Conservation (phyloP, 306 rosid species). For the Vigna angularis region DNA sequence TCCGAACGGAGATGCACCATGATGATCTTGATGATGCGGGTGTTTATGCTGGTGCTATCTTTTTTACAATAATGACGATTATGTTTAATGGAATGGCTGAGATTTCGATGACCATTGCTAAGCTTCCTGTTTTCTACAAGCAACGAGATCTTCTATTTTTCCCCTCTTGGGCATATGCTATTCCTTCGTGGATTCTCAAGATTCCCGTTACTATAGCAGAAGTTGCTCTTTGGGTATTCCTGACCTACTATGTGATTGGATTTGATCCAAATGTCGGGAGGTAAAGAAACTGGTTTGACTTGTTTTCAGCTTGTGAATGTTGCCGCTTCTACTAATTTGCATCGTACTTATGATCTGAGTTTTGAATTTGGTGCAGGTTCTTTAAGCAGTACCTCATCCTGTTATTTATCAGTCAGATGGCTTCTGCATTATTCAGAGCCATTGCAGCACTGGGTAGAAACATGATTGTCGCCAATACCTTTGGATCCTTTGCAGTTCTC, state of each 20-base stretch:
- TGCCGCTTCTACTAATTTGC: conserved; percentile 1
- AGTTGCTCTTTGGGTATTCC: conserved; percentile 61
- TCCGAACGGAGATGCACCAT: conserved; percentile 77
- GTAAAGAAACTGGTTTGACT: conserved; percentile 44
- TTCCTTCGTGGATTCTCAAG: conserved; percentile 67
- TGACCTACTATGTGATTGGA: conserved; percentile 68
- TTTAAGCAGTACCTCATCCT: conserved; percentile 56
- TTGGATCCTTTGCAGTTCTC: conserved; percentile 56
- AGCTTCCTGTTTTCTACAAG: conserved; percentile 77
- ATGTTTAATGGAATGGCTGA: conserved; percentile 74
- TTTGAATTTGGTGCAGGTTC: conserved; percentile 47
- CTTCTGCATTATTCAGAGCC: conserved; percentile 58
- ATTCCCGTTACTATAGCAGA: conserved; percentile 58
- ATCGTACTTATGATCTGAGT: conserved; percentile 16
- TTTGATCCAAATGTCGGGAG: conserved; percentile 64
- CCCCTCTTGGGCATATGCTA: conserved; percentile 74
- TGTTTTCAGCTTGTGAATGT: background rate
- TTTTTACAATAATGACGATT: conserved; percentile 49
- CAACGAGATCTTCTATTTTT: conserved; percentile 69
- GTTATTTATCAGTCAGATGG: conserved; percentile 52
- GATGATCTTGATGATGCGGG: conserved; percentile 55
- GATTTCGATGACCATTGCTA: conserved; percentile 60
- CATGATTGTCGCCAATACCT: conserved; percentile 58
- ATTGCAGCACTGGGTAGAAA: conserved; percentile 55
- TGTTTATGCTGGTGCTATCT: conserved; percentile 61